These are phyloP conservation scores for Sutorius australiensis DNA, from an alignment of 768 basidiomycete species.

Conservation along the genomic window DNA sequence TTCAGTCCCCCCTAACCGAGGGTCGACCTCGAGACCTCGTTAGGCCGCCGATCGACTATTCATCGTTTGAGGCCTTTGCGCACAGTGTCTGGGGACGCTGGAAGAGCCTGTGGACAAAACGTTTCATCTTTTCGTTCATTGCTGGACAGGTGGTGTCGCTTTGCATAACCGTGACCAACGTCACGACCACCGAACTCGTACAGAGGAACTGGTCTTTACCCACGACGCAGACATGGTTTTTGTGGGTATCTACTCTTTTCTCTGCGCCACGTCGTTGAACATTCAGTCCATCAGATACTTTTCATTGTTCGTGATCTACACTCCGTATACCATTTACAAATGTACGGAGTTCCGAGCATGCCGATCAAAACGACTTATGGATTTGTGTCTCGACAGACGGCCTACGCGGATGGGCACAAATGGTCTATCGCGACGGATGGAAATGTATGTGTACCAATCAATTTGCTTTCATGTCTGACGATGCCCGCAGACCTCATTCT, in stretches of 20 bases:
- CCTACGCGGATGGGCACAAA: slow-evolving; percentile 75
- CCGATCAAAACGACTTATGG: background rate
- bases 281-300: slow-evolving; percentile 55
- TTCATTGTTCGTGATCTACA: slow-evolving; percentile 68
- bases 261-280: background rate
- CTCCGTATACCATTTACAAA: slow-evolving; percentile 86
- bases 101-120: slow-evolving; percentile 73
- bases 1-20: background rate
- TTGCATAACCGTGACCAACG: slow-evolving; percentile 87
- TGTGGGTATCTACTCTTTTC: slow-evolving; percentile 45
- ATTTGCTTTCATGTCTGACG: slow-evolving; percentile 3
- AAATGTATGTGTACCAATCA: slow-evolving; percentile 54
- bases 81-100: slow-evolving; percentile 56
- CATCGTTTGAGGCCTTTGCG: slow-evolving; percentile 51
- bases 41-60: slow-evolving; percentile 65
- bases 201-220: slow-evolving; percentile 66
- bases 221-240: slow-evolving; percentile 79
- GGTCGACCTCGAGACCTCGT: background rate
- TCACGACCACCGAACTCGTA: slow-evolving; percentile 78
- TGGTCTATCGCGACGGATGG: slow-evolving; percentile 77
- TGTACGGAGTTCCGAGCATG: slow-evolving; percentile 44
- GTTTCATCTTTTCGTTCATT: slow-evolving; percentile 64
- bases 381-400: slow-evolving; percentile 50
- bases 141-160: slow-evolving; percentile 82
- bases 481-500: slow-evolving; percentile 61